phyloP scores from a whole-genome alignment of 305 asterid genomes.

The Withania somnifera region DNA sequence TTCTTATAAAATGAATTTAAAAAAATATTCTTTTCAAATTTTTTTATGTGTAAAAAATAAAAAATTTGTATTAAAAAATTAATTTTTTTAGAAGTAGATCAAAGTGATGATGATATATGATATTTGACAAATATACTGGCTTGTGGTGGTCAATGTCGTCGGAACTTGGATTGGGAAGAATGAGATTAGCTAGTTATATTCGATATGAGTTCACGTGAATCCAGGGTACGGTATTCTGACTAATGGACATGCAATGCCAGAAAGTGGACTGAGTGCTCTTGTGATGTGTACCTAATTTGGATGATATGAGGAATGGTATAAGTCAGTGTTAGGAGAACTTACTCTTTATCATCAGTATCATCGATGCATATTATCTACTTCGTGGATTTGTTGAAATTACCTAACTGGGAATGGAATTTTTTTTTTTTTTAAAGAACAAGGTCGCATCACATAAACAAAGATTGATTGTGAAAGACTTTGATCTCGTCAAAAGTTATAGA shows the following conservation, averaged over 20 bases:
- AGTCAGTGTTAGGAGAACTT: background rate
- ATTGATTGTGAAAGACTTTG: background rate
- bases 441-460: background rate
- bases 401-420: background rate
- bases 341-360: background rate
- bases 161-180: background rate
- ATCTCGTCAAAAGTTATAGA: background rate
- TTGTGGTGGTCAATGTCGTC: background rate
- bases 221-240: slow-evolving; percentile 24
- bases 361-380: background rate
- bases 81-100: background rate
- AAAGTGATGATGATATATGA: background rate
- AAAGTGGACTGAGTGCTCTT: slow-evolving; percentile 11
- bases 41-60: no score
- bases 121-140: background rate
- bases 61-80: no score
- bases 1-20: no score
- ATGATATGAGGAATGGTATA: background rate
- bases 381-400: background rate
- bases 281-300: background rate
- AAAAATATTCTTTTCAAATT: no score
- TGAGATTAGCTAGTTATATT: background rate
- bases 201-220: slow-evolving; percentile 42
- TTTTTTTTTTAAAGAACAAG: background rate
- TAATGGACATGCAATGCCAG: background rate